A percentile compares a stretch with the other conserved stretches of the same genome.
Conservation (phyloP, 306 rosid species). For the Boehmeria nivea region DNA sequence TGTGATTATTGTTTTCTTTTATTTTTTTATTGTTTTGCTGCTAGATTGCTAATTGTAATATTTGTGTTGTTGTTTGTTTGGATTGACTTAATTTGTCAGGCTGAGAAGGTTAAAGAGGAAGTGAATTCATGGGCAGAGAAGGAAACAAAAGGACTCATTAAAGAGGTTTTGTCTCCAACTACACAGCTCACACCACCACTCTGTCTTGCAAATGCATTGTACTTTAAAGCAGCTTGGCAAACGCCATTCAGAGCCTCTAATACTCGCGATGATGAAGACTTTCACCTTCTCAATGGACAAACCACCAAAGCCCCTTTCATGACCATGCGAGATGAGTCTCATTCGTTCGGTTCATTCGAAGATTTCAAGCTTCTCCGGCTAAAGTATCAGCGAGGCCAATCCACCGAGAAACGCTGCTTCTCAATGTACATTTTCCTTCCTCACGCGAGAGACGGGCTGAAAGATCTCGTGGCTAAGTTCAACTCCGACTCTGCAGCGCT, state of each 20-base stretch:
- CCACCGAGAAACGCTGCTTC: background rate
- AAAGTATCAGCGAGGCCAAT: background rate
- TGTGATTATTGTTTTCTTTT: no score
- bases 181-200: background rate
- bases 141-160: conserved; percentile 15
- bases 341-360: background rate
- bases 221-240: conserved; percentile 31
- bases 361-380: conserved; percentile 13
- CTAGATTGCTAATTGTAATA: no score
- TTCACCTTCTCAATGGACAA: conserved; percentile 19
- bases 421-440: conserved; percentile 25
- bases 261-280: background rate
- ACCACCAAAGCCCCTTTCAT: conserved; percentile 19
- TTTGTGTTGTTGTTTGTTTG: no score
- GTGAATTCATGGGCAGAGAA: conserved; percentile 12
- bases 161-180: background rate
- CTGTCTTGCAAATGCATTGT: conserved; percentile 24
- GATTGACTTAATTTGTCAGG: background rate
- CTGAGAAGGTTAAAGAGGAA: background rate
- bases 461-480: background rate
- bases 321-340: background rate
- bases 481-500: background rate
- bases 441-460: conserved; percentile 11
- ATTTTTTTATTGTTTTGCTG: no score
- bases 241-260: background rate